Conservation (phyloP, 129 eudicot species). For the Daucus carota region DH1_v3.0 NC_030381.2:19606001-19606500, state of each 20-base stretch:
- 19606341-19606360: neutral
- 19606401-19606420: conserved; percentile 51
- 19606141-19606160: neutral
- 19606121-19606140: too few species aligned
- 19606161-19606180: neutral
- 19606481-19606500: neutral
- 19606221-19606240: neutral
- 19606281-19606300: neutral
- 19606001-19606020: too few species aligned
- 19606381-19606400: conserved; percentile 32
- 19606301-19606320: neutral
- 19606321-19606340: neutral
- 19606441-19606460: conserved; percentile 62
- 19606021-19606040: too few species aligned
- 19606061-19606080: too few species aligned
- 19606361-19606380: neutral
- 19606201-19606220: neutral
- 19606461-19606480: conserved; percentile 53
- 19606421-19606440: conserved; percentile 45
- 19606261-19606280: neutral
- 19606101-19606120: too few species aligned
- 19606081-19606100: too few species aligned
- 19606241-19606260: neutral
- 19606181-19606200: neutral
- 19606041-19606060: too few species aligned